These are phyloP conservation scores for Penicillium roqueforti DNA, from an alignment of 495 filamentous ascomycete species.

Conservation along the genomic window DNA sequence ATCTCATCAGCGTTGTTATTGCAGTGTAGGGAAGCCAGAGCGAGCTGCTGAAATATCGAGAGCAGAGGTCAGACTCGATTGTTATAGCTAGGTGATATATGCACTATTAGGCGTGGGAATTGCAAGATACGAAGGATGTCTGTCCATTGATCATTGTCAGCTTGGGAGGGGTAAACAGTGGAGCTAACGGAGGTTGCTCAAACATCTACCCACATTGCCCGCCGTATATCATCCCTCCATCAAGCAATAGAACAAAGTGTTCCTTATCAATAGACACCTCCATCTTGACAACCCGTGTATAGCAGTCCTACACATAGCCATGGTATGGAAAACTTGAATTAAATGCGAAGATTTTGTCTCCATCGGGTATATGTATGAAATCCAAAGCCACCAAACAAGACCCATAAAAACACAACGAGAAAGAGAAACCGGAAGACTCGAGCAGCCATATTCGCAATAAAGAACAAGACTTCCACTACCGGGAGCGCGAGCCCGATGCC, in stretches of 20 bases:
- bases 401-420: constrained; percentile 7
- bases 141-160: constrained; percentile 8
- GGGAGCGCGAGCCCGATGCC: constrained; percentile 10
- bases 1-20: constrained; percentile 57
- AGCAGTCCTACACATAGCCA: neutral
- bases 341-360: constrained; percentile 17
- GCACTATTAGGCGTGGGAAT: neutral
- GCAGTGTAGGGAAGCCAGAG: constrained; percentile 60
- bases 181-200: neutral
- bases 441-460: constrained; percentile 6
- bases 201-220: neutral
- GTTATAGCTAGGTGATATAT: neutral
- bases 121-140: neutral
- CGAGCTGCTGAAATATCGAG: constrained; percentile 55
- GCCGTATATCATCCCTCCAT: neutral
- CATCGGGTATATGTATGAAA: constrained; percentile 30
- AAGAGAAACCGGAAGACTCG: no score
- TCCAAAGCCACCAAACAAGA: constrained; percentile 10
- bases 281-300: neutral
- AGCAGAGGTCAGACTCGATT: constrained; percentile 2
- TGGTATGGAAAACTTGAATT: constrained; percentile 6
- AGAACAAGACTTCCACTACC: constrained; percentile 5
- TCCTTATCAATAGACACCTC: neutral
- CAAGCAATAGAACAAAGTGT: neutral
- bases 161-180: constrained; percentile 5